phyloP scores from a whole-genome alignment of 2,329 filamentous ascomycete species.

The Curvularia sp. region DNA sequence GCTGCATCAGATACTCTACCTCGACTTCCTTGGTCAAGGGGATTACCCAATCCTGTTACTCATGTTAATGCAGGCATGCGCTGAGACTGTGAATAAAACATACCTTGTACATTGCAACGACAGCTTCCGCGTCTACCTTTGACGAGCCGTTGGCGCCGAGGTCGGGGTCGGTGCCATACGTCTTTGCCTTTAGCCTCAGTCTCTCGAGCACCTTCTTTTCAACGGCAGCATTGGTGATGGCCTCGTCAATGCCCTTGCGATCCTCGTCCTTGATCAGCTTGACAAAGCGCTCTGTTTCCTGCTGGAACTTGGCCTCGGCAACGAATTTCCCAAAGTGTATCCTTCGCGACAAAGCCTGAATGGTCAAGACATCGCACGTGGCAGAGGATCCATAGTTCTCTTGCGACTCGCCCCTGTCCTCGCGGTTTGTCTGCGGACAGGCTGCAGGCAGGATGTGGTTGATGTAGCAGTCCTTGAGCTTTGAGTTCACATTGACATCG shows the following conservation, averaged over 20 bases:
- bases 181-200: slow-evolving; percentile 85
- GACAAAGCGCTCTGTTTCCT: slow-evolving; percentile 81
- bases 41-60: slow-evolving; percentile 77
- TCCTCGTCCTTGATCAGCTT: slow-evolving; percentile 82
- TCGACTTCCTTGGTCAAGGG: slow-evolving; percentile 98
- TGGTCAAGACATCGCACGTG: slow-evolving; percentile 85
- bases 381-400: slow-evolving; percentile 96
- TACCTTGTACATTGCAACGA: slow-evolving; percentile 52
- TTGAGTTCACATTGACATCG: slow-evolving; percentile 85
- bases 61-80: not conserved
- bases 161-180: slow-evolving; percentile 90
- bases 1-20: slow-evolving; percentile 97
- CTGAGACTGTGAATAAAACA: not conserved
- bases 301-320: slow-evolving; percentile 91
- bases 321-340: slow-evolving; percentile 99
- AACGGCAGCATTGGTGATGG: slow-evolving; percentile 88
- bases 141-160: slow-evolving; percentile 63
- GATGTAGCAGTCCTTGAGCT: slow-evolving; percentile 87
- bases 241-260: slow-evolving; percentile 79
- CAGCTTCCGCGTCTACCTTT: slow-evolving; percentile 90
- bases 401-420: slow-evolving; percentile 81
- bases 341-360: slow-evolving; percentile 87
- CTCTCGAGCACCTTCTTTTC: slow-evolving; percentile 92
- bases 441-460: slow-evolving; percentile 81
- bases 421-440: slow-evolving; percentile 77